These are phyloP conservation scores for Dictyostelium citrinum DNA, from an alignment of 78 protist species.

Conservation along the genomic window DNA sequence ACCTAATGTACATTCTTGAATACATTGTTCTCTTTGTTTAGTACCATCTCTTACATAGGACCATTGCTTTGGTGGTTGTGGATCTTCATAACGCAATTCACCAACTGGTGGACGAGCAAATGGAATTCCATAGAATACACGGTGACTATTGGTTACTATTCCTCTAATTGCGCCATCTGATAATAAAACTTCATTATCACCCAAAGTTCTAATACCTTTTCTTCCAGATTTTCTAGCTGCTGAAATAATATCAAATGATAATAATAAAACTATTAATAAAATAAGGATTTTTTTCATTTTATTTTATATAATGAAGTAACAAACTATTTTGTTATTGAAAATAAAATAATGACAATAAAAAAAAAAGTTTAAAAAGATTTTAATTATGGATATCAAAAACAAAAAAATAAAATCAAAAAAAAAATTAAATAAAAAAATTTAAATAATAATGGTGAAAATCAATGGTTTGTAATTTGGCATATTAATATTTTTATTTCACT, in stretches of 20 bases:
- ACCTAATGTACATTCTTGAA: slow-evolving; percentile 23
- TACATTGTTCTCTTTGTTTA: background rate
- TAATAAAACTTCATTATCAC: background rate
- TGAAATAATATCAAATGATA: background rate
- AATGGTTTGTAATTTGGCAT: too few species aligned
- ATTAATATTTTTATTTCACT: too few species aligned
- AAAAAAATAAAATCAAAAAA: too few species aligned
- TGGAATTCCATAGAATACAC: slow-evolving; percentile 25
- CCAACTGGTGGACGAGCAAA: slow-evolving; percentile 53
- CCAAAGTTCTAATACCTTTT: background rate
- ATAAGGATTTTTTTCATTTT: background rate
- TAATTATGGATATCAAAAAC: too few species aligned
- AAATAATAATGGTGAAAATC: too few species aligned
- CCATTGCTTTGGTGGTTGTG: background rate
- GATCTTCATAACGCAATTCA: slow-evolving; percentile 18
- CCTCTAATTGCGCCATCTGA: background rate
- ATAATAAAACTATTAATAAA: background rate
- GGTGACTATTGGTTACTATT: background rate
- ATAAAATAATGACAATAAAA: background rate
- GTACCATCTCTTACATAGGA: slow-evolving; percentile 12
- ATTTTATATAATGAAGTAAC: too few species aligned
- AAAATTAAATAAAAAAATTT: too few species aligned
- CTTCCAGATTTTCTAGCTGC: background rate
- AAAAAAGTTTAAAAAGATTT: background rate
- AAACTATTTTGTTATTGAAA: too few species aligned